Base-by-base conservation (phyloP, 192 early-diverging fungal genomes). In the Coemansia sp. region DNA sequence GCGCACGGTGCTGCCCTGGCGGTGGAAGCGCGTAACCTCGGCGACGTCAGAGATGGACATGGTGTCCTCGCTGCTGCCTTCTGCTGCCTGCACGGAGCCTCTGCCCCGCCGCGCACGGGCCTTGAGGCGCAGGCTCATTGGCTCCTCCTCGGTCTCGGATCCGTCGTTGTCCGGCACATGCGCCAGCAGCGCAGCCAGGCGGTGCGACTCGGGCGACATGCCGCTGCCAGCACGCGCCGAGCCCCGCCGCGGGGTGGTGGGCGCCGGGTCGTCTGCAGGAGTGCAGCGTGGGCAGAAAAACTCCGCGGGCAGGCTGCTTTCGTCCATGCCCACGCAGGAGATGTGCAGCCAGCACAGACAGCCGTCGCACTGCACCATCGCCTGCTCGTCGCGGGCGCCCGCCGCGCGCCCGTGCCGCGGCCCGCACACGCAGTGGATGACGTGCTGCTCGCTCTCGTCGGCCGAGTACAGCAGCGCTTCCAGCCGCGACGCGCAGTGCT, bases 351-450 rank as follows among this genome's bases (percentile, higher is more conserved):
- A 90, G 19, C 73, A 55, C 36, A 80, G 60, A 46, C 88, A 90
- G 44, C 81, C 71, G 66, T 88, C 86, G 58, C 88, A 90, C 67
- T 90, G 88, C 11, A 90, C 82, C 85, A 90, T 88, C 8, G 81
- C 79, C 41, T 56, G 49, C 13, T 80, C 66, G 14, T 80, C 81
- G 60, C 68, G 66, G 15, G 45, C 62, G 11, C 59, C 73, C 15
- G 59, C 55, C 9, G 69, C 66, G 20, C 54, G 64, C 55, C 60
- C 76, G 30, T 76, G 67, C 10, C 63, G 74, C 18, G 69, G 73
- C 28, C 70, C 82, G 53, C 58, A 79, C 53, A 48, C 61, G 45
- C 58, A 80, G 73, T 68, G 75, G 49, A 68, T 81, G 56, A 61
- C 80, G 65, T 62, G 82, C 63, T 68, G 78, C 60, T 59, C 80